Evolutionary conservation across 495 filamentous ascomycete species (phyloP).

Genomic region (Apiosordaria backusii): DNA sequence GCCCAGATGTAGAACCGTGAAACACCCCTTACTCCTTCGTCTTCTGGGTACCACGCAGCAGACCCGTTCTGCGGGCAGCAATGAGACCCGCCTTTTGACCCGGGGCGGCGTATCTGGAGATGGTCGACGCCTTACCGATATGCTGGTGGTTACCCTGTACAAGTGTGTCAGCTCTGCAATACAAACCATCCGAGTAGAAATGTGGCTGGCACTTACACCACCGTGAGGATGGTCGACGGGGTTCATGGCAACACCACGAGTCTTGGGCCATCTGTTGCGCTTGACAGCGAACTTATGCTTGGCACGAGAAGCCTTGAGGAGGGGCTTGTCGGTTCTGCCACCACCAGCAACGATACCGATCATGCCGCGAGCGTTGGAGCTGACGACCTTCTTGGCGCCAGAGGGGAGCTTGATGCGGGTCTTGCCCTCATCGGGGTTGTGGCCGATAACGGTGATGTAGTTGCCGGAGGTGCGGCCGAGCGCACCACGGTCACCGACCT

Average conservation of each 20-base stretch:
- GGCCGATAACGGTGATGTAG: constrained; percentile 98
- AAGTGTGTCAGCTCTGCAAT: constrained; percentile 33
- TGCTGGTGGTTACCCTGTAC: constrained; percentile 98
- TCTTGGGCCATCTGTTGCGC: constrained; percentile 99
- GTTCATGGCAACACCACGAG: constrained; percentile 99
- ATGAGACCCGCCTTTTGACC: constrained; percentile 99
- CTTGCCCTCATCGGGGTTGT: constrained; percentile 99
- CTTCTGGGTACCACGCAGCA: constrained; percentile 99
- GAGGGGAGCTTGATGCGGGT: constrained; percentile 98
- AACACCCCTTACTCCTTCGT: constrained; percentile 77
- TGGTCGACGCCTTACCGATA: constrained; percentile 99
- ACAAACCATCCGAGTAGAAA: not conserved
- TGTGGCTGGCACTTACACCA: constrained; percentile 48
- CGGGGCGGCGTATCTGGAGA: constrained; percentile 92
- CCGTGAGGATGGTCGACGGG: constrained; percentile 99
- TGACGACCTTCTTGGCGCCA: constrained; percentile 98
- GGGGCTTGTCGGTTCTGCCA: constrained; percentile 98
- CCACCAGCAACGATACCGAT: constrained; percentile 99
- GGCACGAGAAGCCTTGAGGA: constrained; percentile 96
- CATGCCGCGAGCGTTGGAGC: constrained; percentile 90
- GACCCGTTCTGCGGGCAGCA: constrained; percentile 96
- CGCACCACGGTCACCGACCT: constrained; percentile 91
- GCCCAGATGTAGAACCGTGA: constrained; percentile 50
- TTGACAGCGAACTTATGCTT: constrained; percentile 99
- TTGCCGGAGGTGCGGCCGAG: constrained; percentile 96